phyloP scores from a whole-genome alignment of 176 grass and related monocot genomes.

The Raddia distichophylla region DNA sequence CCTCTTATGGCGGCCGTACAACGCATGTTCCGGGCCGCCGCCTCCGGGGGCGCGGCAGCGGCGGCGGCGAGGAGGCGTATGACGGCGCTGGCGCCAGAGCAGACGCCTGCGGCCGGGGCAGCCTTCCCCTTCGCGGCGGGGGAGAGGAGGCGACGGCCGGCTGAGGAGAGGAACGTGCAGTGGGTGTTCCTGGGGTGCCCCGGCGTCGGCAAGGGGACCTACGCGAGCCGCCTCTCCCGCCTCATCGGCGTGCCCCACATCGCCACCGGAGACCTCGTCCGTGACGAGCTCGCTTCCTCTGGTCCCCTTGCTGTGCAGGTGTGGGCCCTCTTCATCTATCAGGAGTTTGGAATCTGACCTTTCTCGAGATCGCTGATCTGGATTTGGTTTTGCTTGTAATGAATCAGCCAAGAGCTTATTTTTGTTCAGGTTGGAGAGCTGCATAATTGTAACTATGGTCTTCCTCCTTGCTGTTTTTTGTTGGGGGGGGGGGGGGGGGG shows the following conservation, averaged over 20 bases:
- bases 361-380: slow-evolving; percentile 1
- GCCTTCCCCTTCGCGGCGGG: slow-evolving; percentile 13
- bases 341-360: background rate
- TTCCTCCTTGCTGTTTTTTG: no score
- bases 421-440: background rate
- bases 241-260: slow-evolving; percentile 88
- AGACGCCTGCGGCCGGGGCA: background rate
- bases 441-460: background rate
- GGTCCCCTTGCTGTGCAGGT: slow-evolving; percentile 69
- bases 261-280: slow-evolving; percentile 89
- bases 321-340: background rate
- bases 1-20: slow-evolving; percentile 59
- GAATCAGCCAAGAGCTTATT: background rate
- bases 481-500: no score
- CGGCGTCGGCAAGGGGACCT: slow-evolving; percentile 90
- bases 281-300: slow-evolving; percentile 81
- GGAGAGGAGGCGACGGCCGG: slow-evolving; percentile 27
- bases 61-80: slow-evolving; percentile 42
- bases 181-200: slow-evolving; percentile 98
- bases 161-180: slow-evolving; percentile 74
- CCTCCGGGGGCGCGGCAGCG: background rate
- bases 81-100: slow-evolving; percentile 42
- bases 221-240: slow-evolving; percentile 78
- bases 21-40: slow-evolving; percentile 48
- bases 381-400: slow-evolving; percentile 11